Evolutionary conservation across 2,329 filamentous ascomycete species (phyloP), one percentile per base, ranked within the genome.

Genomic region (Alternaria solani): DNA sequence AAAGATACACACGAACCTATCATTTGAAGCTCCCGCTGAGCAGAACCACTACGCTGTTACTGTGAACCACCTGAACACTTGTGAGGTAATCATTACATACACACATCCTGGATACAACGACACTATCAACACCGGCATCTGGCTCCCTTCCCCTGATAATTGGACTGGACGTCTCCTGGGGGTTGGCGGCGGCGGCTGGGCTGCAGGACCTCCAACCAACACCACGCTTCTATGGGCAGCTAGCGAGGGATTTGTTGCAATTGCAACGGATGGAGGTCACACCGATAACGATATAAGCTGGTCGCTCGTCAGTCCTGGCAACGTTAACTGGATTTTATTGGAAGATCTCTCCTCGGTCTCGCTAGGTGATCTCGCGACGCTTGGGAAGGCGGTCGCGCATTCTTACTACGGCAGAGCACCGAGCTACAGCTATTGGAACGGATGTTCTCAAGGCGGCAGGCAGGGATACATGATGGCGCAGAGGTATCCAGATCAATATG

Each of bases 71-170:
- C 61, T 66, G 7, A 23, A 59, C 20, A 76, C 75, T 52, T 80
- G 79, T 68, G 75, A 79, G 48, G 61, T 80, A 41, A 76, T 70
- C 5, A 63, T 80, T 26, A 75, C 71, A 1, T 77, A 78, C 20
- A 69, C 65, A 3, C 68, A 74, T 44, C 59, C 61, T 14, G 62
- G 59, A 1, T 62, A 61, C n/a, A 51, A 62, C 7, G 70, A 72
- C 47, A 51, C 56, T 5, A 66, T 73, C 20, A 55, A 66, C 2
- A 65, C 67, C 3, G 46, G 57, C n/a, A 51, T 69, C 1, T 73
- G 68, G 70, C 47, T 72, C 1, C 70, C 70, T 5, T 36, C 59
- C 8, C 6, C 49, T 7, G 57, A 61, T 4, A 59, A 64, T 8
- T 73, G 72, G 68, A 71, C 70, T 25, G 66, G 61, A 12, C 57